phyloP scores from a whole-genome alignment of 495 filamentous ascomycete genomes.

The Podospora comata region DNA sequence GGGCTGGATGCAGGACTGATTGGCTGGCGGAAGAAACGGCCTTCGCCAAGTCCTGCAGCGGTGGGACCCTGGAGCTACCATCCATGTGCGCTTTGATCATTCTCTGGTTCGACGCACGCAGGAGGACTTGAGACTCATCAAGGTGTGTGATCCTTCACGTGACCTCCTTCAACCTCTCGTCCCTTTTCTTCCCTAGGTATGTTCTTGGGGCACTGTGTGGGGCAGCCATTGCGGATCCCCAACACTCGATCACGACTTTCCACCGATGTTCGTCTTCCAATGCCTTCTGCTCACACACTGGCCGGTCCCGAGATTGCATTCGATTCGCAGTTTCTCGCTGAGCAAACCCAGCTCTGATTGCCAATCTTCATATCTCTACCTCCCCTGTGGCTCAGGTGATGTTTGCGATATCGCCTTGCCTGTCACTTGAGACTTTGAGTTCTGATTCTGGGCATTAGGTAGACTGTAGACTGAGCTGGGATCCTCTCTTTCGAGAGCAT shows the following conservation, averaged over 20 bases:
- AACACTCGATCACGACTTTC: neutral
- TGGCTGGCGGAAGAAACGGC: neutral
- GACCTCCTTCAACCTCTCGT: neutral
- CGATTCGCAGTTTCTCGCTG: neutral
- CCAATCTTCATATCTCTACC: neutral
- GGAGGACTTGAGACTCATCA: neutral
- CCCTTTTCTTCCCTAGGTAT: neutral
- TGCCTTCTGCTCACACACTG: neutral
- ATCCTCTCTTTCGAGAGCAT: neutral
- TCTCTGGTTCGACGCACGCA: neutral
- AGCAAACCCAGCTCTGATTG: neutral
- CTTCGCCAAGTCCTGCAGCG: neutral
- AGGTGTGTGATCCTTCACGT: neutral
- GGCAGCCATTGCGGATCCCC: neutral
- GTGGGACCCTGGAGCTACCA: neutral
- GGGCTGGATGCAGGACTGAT: neutral
- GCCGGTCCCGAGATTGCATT: neutral
- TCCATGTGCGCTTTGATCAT: neutral
- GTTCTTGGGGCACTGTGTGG: neutral
- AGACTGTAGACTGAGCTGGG: neutral
- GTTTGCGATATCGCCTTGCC: neutral
- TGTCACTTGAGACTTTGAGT: neutral
- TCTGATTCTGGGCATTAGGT: neutral
- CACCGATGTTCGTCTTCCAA: neutral
- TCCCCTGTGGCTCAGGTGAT: neutral